phyloP scores from a whole-genome alignment of 805 yeast genomes.

The Pichia ethanolica region DNA sequence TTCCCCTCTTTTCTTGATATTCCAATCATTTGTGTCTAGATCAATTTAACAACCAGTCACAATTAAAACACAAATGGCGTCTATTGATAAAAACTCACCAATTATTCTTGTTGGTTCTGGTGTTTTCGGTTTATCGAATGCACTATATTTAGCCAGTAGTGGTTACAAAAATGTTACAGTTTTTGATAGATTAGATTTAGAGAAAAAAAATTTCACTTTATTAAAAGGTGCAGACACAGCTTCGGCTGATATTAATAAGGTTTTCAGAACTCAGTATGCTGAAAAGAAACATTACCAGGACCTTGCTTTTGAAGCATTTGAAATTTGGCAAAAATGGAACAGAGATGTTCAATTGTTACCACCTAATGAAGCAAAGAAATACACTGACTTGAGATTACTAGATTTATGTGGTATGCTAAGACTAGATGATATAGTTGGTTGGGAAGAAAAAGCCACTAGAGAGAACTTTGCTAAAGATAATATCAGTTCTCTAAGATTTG shows the following conservation, averaged over 20 bases:
- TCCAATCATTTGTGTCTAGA: too few species aligned
- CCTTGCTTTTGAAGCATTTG: constrained; percentile 15
- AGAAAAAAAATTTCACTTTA: constrained; percentile 9
- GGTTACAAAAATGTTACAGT: constrained; percentile 16
- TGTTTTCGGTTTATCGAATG: constrained; percentile 42
- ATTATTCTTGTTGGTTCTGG: constrained; percentile 40
- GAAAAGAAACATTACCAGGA: constrained; percentile 13
- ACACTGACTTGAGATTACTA: constrained; percentile 19
- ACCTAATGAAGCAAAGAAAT: constrained; percentile 19
- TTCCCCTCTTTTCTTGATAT: not conserved
- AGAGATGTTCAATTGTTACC: constrained; percentile 15
- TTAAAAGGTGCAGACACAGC: constrained; percentile 19
- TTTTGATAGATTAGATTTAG: constrained; percentile 14
- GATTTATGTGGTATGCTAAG: constrained; percentile 26
- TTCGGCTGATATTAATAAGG: constrained; percentile 19
- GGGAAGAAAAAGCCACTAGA: constrained; percentile 21
- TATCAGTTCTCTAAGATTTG: constrained; percentile 23
- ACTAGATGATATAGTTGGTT: constrained; percentile 21
- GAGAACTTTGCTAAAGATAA: constrained; percentile 23
- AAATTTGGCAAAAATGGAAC: constrained; percentile 15
- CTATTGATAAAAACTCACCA: constrained; percentile 7
- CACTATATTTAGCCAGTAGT: constrained; percentile 17
- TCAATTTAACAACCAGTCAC: too few species aligned
- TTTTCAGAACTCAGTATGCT: constrained; percentile 16
- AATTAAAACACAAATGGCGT: not conserved